A percentile compares a stretch with the other conserved stretches of the same genome.
Conservation (phyloP, 2,329 filamentous ascomycete genomes). For the Beauveria sp. region DNA sequence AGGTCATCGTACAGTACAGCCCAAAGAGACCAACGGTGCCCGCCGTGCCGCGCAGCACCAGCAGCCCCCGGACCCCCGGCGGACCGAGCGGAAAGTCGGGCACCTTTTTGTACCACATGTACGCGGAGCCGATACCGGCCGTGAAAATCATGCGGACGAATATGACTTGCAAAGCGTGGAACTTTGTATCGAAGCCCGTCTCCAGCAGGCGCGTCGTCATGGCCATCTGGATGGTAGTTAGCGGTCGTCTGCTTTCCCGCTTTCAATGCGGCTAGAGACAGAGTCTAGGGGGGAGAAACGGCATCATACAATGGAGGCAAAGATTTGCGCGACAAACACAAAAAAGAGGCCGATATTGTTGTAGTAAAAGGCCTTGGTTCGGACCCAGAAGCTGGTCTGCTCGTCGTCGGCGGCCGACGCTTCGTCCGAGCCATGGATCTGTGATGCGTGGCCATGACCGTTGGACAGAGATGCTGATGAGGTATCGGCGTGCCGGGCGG, state of each 20-base stretch:
- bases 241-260: not conserved
- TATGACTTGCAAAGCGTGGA: conserved; percentile 35
- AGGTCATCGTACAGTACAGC: conserved; percentile 26
- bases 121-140: conserved; percentile 26
- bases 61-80: conserved; percentile 52
- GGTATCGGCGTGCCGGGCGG: not conserved
- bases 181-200: conserved; percentile 26
- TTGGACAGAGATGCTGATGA: not conserved
- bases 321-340: conserved; percentile 33
- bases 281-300: not conserved
- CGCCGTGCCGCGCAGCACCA: conserved; percentile 55
- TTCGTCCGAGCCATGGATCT: not conserved
- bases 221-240: conserved; percentile 26
- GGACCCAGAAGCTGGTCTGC: not conserved
- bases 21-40: conserved; percentile 63
- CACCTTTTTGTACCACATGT: conserved; percentile 33
- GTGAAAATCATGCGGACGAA: conserved; percentile 36
- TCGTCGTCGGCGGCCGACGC: not conserved
- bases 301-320: conserved; percentile 29
- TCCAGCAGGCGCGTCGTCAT: conserved; percentile 31
- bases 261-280: not conserved
- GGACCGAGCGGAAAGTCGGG: conserved; percentile 61
- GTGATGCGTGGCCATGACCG: not conserved
- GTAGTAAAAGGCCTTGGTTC: conserved; percentile 36
- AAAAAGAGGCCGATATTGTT: conserved; percentile 33